phyloP scores from a whole-genome alignment of 2,329 filamentous ascomycete species.

The Neonectria punicea region DNA sequence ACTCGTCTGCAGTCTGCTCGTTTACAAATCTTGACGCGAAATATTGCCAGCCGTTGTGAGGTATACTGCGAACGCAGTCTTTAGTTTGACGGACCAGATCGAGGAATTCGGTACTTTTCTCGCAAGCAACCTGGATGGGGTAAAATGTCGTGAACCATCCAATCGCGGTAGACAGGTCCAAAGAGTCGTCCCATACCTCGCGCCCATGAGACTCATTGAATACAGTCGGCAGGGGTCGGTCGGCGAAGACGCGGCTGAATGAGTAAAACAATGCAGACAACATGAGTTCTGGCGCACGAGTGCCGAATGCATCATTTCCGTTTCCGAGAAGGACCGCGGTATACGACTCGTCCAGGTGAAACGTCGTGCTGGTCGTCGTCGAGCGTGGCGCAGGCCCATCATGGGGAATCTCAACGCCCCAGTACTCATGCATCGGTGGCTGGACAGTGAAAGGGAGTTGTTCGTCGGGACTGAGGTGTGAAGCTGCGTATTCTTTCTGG shows the following conservation, averaged over 20 bases:
- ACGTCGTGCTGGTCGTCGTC: neutral
- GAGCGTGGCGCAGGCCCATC: neutral
- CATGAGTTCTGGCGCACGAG: constrained; percentile 46
- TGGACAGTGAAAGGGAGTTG: neutral
- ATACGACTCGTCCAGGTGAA: constrained; percentile 16
- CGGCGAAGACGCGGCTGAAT: constrained; percentile 41
- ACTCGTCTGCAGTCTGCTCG: constrained; percentile 38
- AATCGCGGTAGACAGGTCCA: constrained; percentile 47
- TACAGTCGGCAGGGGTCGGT: constrained; percentile 39
- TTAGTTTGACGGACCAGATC: constrained; percentile 34
- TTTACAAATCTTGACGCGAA: constrained; percentile 32
- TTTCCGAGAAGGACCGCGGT: constrained; percentile 24
- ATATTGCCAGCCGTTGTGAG: constrained; percentile 33
- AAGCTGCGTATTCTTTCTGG: neutral
- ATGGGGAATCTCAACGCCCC: neutral
- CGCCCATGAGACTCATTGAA: constrained; percentile 49
- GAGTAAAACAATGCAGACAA: constrained; percentile 40
- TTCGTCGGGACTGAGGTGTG: neutral
- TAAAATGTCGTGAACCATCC: constrained; percentile 51
- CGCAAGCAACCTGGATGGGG: constrained; percentile 32
- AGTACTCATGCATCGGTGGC: neutral
- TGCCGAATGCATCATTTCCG: constrained; percentile 37
- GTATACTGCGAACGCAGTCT: constrained; percentile 30
- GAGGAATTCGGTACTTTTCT: neutral
- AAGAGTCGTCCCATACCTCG: constrained; percentile 41